Percentiles rank a stretch among this genome's conserved stretches.
Conservation (phyloP, 805 yeast species). For the Zygosaccharomyces siamensis region DNA sequence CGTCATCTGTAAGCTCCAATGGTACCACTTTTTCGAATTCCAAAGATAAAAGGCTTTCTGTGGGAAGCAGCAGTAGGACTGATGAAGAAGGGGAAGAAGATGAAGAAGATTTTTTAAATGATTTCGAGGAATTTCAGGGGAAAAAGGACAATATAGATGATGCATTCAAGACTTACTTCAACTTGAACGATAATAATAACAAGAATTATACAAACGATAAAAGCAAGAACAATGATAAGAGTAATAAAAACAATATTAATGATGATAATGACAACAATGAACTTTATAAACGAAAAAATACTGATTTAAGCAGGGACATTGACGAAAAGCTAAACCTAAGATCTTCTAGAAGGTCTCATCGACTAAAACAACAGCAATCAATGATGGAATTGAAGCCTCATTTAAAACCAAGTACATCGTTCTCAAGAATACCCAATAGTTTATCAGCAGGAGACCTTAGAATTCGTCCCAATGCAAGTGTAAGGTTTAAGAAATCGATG, state of each 20-base stretch:
- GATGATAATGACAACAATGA: background rate
- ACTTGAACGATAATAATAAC: slow-evolving; percentile 4
- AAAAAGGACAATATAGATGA: slow-evolving; percentile 27
- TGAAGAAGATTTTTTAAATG: slow-evolving; percentile 26
- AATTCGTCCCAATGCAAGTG: slow-evolving; percentile 16
- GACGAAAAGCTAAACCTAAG: slow-evolving; percentile 13
- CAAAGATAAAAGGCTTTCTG: slow-evolving; percentile 12
- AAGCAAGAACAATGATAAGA: background rate
- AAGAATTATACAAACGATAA: background rate
- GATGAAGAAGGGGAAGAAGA: slow-evolving; percentile 21
- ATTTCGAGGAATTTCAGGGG: slow-evolving; percentile 29
- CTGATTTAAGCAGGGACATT: slow-evolving; percentile 17
- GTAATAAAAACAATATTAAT: background rate
- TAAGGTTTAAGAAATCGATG: slow-evolving; percentile 30
- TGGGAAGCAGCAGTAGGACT: slow-evolving; percentile 16
- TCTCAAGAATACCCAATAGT: slow-evolving; percentile 22
- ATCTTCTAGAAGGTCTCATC: slow-evolving; percentile 5
- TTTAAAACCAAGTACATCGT: slow-evolving; percentile 1
- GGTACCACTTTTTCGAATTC: slow-evolving; percentile 28
- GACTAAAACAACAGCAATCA: slow-evolving; percentile 30
- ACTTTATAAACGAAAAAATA: background rate
- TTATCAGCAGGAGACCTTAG: slow-evolving; percentile 28
- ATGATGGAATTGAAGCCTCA: slow-evolving; percentile 30
- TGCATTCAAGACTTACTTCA: slow-evolving; percentile 23
- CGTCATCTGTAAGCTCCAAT: slow-evolving; percentile 30